Base-by-base conservation (phyloP, 2,329 filamentous ascomycete genomes). In the Colletotrichum lentis region DNA sequence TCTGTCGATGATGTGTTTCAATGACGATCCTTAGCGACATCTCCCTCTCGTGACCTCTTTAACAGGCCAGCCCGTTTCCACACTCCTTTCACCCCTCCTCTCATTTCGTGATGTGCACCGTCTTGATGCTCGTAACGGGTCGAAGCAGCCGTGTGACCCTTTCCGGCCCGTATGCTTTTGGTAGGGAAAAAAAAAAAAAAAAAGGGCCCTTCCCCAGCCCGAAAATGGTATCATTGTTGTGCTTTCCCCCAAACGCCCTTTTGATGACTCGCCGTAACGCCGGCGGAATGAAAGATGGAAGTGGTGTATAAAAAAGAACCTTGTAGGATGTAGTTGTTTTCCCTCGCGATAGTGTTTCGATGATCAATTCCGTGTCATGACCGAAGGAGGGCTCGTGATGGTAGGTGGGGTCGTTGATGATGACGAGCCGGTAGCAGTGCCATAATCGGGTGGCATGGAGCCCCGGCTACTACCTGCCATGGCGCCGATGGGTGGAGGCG, bases 171-270 rank as follows among this genome's bases (percentile, higher is more conserved):
- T 44, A 50, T 50, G 55, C 37, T 44, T 20, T 41, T 43, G 54
- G 31, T 46, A 57, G 11, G 27, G 35, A 16, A n/a, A 64, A 43
- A 12, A 14, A 37, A 37, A 11, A 14, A 47, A 37, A 18, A 43
- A 20, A 39, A 7, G n/a, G 10, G 12, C 31, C 44, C 31, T 27
- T 59, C 56, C 37, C 56, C 49, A 65, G 24, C 35, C 62, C 37
- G 65, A 65, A 56, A 49, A 60, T 68, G 65, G 65, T 68, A 68
- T 68, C 65, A 47, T 68, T 54, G 58, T 44, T 62, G 54, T 60
- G 49, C 54, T 65, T 56, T 41, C 49, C 62, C 27, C 20, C 37
- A 54, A 58, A 58, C 41, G 41, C 55, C 62, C 49, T 50, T 46
- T 52, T 49, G 53, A 24, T 65, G 56, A 46, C 50, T 65, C 46